Base-by-base conservation (phyloP, 2,329 filamentous ascomycete genomes). In the Coniella lustricola region DNA sequence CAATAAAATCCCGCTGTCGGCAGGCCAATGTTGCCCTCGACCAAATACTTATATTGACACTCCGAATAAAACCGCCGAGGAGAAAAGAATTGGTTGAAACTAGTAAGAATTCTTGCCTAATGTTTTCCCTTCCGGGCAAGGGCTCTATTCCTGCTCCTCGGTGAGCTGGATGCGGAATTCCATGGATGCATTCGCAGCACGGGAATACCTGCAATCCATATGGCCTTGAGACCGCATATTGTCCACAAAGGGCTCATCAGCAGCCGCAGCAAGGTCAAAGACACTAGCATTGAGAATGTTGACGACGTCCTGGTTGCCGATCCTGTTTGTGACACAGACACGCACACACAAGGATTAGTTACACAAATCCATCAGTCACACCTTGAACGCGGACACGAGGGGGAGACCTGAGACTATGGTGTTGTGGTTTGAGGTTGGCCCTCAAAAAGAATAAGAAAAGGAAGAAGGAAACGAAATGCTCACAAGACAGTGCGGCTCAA, bases 271-370 rank as follows among this genome's bases (percentile, higher is more conserved):
- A 25, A 45, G 16, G n/a, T 44, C 32, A 21, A 44, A 29, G 44
- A 47, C 44, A n/a, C 37, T 47, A 14, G 29, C 44, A 16, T 45
- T 32, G 8, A 49, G 42, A 13, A 49, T 22, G 4, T 41, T 29
- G 47, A 49, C 42, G 21, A 45, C 41, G 21, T 49, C 47, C 17
- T 44, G 31, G 32, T 41, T 49, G 16, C 47, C 47, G 35, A 49
- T 45, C 14, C 47, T 49, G 17, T 16, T 14, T 14, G 33, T 35
- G 33, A 35, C 33, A 35, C 7, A 10, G 16, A 4, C 10, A 31
- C 10, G 9, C 3, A 18, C 9, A 4, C 3, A 18, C 14, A 13
- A 14, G 3, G 3, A 20, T 41, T 12, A 41, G n/a, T 16, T 25
- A 40, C 20, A 25, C 13, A 25, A 14, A 4, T 13, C 16, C 7